Evolutionary conservation across 257 asterid species (phyloP).

Genomic region (Pogostemon cablin): DNA sequence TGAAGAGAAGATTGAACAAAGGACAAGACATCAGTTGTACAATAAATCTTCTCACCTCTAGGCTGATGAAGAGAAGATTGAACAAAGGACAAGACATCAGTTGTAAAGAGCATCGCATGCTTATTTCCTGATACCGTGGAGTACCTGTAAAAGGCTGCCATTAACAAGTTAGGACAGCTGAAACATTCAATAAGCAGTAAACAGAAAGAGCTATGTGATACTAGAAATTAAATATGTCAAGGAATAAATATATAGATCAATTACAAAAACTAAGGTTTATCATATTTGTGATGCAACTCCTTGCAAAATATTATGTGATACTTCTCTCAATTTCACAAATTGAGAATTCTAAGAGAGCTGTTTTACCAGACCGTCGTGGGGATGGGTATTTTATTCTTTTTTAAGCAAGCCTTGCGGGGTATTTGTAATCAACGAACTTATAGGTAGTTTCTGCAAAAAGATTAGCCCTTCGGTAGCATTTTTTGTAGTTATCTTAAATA

Average conservation of each 20-base stretch:
- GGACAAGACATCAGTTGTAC: conserved; percentile 38
- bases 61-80: conserved; percentile 57
- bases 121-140: conserved; percentile 49
- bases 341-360: not conserved
- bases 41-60: conserved; percentile 51
- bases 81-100: conserved; percentile 55
- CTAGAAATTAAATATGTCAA: not conserved
- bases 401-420: not conserved
- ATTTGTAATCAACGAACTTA: not conserved
- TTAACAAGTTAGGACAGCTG: conserved; percentile 49
- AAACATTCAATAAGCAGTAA: conserved; percentile 27
- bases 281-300: not conserved
- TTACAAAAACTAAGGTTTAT: not conserved
- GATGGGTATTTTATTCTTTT: too few species aligned
- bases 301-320: not conserved
- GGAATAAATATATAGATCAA: not conserved
- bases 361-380: too few species aligned
- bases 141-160: conserved; percentile 80
- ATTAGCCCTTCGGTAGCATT: not conserved
- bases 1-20: conserved; percentile 58
- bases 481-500: not conserved
- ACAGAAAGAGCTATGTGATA: conserved; percentile 24
- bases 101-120: conserved; percentile 32
- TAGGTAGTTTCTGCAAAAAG: not conserved
- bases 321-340: not conserved